phyloP scores from a whole-genome alignment of 1,284 basidiomycete species.

The Lignosus rhinocerotis region DNA sequence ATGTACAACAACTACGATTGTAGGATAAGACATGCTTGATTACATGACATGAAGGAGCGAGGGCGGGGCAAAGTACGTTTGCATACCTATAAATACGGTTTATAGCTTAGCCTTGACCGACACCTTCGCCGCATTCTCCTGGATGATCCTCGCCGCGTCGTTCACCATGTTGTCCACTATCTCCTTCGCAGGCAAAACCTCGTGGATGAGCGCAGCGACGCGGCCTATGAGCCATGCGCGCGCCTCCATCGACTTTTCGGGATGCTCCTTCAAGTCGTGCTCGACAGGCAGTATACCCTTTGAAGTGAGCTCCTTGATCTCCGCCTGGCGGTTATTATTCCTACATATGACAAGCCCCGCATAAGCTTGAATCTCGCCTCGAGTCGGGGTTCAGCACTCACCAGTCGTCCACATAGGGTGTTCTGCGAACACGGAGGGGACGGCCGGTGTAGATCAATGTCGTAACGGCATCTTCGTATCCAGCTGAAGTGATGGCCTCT shows the following conservation, averaged over 20 bases:
- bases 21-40: too few species aligned
- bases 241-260: slow-evolving; percentile 64
- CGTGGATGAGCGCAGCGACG: slow-evolving; percentile 73
- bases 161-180: slow-evolving; percentile 83
- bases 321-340: slow-evolving; percentile 66
- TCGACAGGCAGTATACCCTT: slow-evolving; percentile 77
- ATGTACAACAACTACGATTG: too few species aligned
- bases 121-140: slow-evolving; percentile 40
- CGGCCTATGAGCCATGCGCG: slow-evolving; percentile 78
- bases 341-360: slow-evolving; percentile 30
- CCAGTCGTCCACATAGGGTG: slow-evolving; percentile 69
- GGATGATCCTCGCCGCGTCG: slow-evolving; percentile 57
- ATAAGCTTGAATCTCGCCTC: background rate
- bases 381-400: slow-evolving; percentile 9
- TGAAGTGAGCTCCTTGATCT: slow-evolving; percentile 76
- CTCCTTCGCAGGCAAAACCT: slow-evolving; percentile 74
- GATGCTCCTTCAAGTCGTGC: slow-evolving; percentile 72
- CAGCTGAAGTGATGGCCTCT: slow-evolving; percentile 64
- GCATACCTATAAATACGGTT: slow-evolving; percentile 6
- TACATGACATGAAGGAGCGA: too few species aligned
- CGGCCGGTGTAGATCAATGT: slow-evolving; percentile 89
- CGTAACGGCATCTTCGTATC: slow-evolving; percentile 71
- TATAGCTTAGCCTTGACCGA: slow-evolving; percentile 44
- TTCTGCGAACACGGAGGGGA: slow-evolving; percentile 80
- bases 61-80: too few species aligned